Evolutionary conservation across 1,284 basidiomycete genomes (phyloP).

Genomic region (Xerocomus minutiporus): DNA sequence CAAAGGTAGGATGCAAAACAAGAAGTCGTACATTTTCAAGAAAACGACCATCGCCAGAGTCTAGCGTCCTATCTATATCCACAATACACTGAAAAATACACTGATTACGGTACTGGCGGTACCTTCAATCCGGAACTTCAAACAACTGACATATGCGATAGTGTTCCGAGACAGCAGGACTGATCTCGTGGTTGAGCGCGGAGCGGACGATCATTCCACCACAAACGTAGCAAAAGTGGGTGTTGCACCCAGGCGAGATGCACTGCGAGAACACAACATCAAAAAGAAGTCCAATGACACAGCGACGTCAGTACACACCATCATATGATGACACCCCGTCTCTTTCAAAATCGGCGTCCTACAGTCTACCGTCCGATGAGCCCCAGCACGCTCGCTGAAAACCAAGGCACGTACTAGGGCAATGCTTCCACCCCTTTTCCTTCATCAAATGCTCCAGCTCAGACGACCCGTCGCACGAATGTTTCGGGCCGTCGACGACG

Average conservation of each 20-base stretch:
- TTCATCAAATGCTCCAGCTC: slow-evolving; percentile 53
- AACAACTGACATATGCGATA: slow-evolving; percentile 46
- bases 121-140: slow-evolving; percentile 21
- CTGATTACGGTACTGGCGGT: neutral
- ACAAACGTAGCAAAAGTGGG: slow-evolving; percentile 63
- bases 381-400: neutral
- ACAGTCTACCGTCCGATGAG: slow-evolving; percentile 41
- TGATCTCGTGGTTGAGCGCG: slow-evolving; percentile 40
- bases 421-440: slow-evolving; percentile 53
- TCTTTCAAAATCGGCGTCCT: slow-evolving; percentile 54
- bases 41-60: too few species aligned
- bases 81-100: neutral
- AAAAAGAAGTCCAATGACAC: neutral
- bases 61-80: neutral
- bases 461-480: slow-evolving; percentile 55
- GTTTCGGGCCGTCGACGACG: slow-evolving; percentile 36
- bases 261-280: slow-evolving; percentile 39
- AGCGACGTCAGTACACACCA: slow-evolving; percentile 35
- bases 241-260: slow-evolving; percentile 55
- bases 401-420: slow-evolving; percentile 43
- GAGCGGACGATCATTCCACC: slow-evolving; percentile 52
- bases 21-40: too few species aligned
- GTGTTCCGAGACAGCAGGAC: slow-evolving; percentile 40
- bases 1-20: too few species aligned
- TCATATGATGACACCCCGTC: slow-evolving; percentile 64